Percentiles rank a stretch among this genome's conserved stretches.
Conservation (phyloP, 2,329 filamentous ascomycete species). For the Chaetomium sp. region DNA sequence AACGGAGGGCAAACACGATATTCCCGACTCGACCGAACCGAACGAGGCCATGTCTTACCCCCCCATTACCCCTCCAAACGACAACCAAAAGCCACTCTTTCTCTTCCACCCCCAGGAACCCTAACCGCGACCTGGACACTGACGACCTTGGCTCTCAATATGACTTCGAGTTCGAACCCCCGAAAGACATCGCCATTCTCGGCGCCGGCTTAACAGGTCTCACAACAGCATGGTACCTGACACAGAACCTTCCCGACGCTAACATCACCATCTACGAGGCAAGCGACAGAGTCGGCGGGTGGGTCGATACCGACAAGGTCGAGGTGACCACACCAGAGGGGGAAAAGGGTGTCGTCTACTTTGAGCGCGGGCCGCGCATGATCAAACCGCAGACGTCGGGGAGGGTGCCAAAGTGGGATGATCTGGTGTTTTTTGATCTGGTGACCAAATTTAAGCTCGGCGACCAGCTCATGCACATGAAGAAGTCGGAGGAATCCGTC, state of each 20-base stretch:
- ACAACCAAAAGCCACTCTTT: neutral
- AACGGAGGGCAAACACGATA: no score
- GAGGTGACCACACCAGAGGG: constrained; percentile 48
- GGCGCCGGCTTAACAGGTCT: constrained; percentile 82
- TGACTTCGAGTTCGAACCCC: neutral
- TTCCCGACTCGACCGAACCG: no score
- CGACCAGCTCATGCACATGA: constrained; percentile 47
- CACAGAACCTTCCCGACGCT: constrained; percentile 55
- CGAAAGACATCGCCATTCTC: constrained; percentile 54
- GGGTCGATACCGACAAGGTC: constrained; percentile 65
- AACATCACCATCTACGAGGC: constrained; percentile 79
- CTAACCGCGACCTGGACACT: no score
- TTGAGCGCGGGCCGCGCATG: constrained; percentile 80
- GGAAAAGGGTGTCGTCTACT: constrained; percentile 52
- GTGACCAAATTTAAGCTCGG: constrained; percentile 48
- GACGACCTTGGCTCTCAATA: neutral
- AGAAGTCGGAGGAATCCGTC: constrained; percentile 43
- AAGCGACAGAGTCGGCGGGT: constrained; percentile 66
- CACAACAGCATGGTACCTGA: constrained; percentile 69
- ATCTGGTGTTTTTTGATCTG: constrained; percentile 62
- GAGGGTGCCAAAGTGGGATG: constrained; percentile 42
- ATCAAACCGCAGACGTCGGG: constrained; percentile 47
- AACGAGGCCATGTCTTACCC: neutral
- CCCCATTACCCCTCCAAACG: neutral
- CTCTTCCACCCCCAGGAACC: no score